Evolutionary conservation across 345 rosid genomes (phyloP), one percentile per base, ranked within the genome.

Genomic region (Populus ilicifolia): DNA sequence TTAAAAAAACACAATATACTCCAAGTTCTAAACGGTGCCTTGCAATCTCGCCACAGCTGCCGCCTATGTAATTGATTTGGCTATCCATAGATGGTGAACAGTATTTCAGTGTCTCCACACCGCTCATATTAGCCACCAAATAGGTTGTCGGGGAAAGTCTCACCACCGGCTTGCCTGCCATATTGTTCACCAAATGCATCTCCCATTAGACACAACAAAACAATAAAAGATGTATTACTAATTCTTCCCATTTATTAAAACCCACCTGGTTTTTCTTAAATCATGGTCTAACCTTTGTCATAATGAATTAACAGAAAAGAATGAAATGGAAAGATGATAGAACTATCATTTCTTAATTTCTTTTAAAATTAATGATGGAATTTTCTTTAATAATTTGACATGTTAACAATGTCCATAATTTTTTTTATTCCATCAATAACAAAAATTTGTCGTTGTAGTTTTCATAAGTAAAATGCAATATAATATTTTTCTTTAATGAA

Each of bases 91-190:
- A 52, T 13, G 82, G 80, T 2, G 77, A 66, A 18, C 85, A 82
- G 46, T 78, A 69, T 1, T 75, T 71, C 82, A 2, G 83, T 75
- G 5, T 83, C 10, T 62, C 85, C 82, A 48, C 80, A 69, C 20
- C 61, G 77, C n/a, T 85, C 82, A 21, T 3, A 69, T 35, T 82
- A 77, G 72, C 84, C 80, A 43, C 80, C 80, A 62, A 84, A 82
- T 4, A 36, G 71, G 65, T 82, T 82, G 43, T 62, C 48, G 6
- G 72, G 69, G 43, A 80, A 79, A 8, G 74, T 79, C n/a, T 52
- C 41, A 61, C 82, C 85, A 7, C 79, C 80, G 2, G 80, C 85
- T 72, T 82, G 85, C 78, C 41, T 12, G 1, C 82, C 82, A 36
- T 75, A 74, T 17, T 79, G 73, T 16, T 79, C 72, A 2, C 67